Evolutionary conservation across 2,329 filamentous ascomycete species (phyloP), one percentile per base, ranked within the genome.

Genomic region (Sordariomycetes sp.): DNA sequence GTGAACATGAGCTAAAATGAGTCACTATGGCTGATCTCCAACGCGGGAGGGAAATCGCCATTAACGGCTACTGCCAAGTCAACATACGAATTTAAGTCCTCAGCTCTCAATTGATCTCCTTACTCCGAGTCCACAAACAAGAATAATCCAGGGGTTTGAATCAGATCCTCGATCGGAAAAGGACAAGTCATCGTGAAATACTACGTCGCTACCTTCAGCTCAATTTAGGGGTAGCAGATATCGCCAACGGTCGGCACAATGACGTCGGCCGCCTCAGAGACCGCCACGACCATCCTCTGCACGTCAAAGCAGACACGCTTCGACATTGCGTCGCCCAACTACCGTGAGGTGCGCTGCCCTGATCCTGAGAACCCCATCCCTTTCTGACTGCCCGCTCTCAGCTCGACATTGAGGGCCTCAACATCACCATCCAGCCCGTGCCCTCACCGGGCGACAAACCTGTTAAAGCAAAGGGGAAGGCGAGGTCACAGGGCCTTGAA

Each of bases 361-460:
- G 7, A 12, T 19, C 18, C 25, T 3, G 10, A 17, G 3, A 17
- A 7, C 17, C 9, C 14, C 21, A 8, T 25, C 5, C 18, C 12
- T 23, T 30, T 21, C 11, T 21, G 6, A 5, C 21, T 12, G 8
- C n/a, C n/a, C 3, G 9, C 3, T 2, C 8, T 9, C 27, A 81
- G 77, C 65, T 84, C 34, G 77, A 83, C 39, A 70, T 88, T 27
- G 80, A 85, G 41, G 81, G 82, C 30, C 65, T 90, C n/a, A 75
- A 67, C 37, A 81, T 88, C 40, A 71, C 73, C 2, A 72, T 88
- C 30, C 65, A 65, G 0, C 53, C 46, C 3, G 26, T 43, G 2
- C 45, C 48, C 37, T 32, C 19, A 34, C 37, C 11, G 8, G 35
- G 17, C 17, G 25, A 5, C 5, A 65, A 70, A 40, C 51, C 55